Percentiles rank a stretch among this genome's conserved stretches.
Evolutionary conservation across 2,329 filamentous ascomycete species (phyloP).

Genomic region (Trichoderma sp.): DNA sequence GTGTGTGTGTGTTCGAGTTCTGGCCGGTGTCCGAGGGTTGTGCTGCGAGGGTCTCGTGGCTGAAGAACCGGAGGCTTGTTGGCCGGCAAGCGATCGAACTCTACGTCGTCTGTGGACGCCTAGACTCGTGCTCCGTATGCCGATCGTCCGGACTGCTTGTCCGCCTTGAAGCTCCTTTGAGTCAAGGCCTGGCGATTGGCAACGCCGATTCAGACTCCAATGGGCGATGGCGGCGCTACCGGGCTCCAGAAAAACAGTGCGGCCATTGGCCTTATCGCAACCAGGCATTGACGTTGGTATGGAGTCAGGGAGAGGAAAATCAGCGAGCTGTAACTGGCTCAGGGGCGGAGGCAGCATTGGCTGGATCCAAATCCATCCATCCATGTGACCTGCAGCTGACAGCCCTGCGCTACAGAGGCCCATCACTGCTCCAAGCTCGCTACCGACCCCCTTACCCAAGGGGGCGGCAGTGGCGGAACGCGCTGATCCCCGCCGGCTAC

Average conservation of each 20-base stretch:
- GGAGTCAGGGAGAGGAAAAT: not conserved
- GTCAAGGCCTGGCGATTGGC: conserved; percentile 1
- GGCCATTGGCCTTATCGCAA: not conserved
- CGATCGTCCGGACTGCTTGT: not conserved
- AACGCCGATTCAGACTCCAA: too few relatives aligned
- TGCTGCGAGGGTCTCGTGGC: conserved; percentile 13
- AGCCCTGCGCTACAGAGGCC: conserved; percentile 22
- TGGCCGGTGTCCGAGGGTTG: not conserved
- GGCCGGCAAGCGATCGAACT: not conserved
- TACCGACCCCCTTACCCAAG: too few relatives aligned
- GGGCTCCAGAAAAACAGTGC: conserved; percentile 16
- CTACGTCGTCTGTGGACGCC: not conserved
- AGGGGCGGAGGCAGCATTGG: not conserved
- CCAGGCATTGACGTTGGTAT: too few relatives aligned
- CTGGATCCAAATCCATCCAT: not conserved
- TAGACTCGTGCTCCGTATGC: not conserved
- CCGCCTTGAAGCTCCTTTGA: not conserved
- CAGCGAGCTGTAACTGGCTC: conserved; percentile 17
- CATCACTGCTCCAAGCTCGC: not conserved
- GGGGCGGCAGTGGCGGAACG: not conserved
- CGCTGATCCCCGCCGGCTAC: not conserved
- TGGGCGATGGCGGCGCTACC: not conserved
- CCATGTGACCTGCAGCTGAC: conserved; percentile 27
- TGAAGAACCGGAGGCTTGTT: not conserved
- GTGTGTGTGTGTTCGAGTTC: not conserved